Evolutionary conservation across 805 yeast species (phyloP).

Genomic region (Nakazawaea populi): DNA sequence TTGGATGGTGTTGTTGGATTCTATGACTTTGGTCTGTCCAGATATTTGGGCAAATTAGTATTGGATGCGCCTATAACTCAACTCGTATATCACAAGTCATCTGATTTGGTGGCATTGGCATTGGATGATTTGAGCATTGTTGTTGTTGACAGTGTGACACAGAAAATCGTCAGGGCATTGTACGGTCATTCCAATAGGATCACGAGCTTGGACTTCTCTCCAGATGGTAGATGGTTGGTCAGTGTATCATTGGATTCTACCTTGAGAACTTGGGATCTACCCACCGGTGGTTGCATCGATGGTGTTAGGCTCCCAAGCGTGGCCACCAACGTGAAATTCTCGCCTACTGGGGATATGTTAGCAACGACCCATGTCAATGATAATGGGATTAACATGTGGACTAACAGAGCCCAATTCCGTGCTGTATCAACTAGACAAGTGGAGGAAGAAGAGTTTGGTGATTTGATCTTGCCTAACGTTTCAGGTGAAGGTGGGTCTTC

Average conservation of each 20-base stretch:
- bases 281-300: conserved; percentile 95
- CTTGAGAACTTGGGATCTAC: conserved; percentile 93
- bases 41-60: conserved; percentile 57
- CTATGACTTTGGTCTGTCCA: conserved; percentile 73
- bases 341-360: conserved; percentile 83
- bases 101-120: conserved; percentile 81
- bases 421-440: conserved; percentile 71
- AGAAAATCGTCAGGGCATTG: conserved; percentile 75
- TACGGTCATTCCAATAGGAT: conserved; percentile 88
- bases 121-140: conserved; percentile 83
- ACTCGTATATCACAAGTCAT: conserved; percentile 71
- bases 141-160: conserved; percentile 77
- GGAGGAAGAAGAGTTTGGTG: conserved; percentile 67
- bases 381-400: conserved; percentile 89
- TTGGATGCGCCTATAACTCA: conserved; percentile 75
- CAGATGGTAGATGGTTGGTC: conserved; percentile 93
- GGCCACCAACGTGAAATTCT: conserved; percentile 74
- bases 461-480: conserved; percentile 61
- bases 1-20: conserved; percentile 87
- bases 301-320: conserved; percentile 74
- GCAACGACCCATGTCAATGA: conserved; percentile 92
- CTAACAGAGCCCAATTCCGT: conserved; percentile 78
- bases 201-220: conserved; percentile 83
- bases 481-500: conserved; percentile 74
- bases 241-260: conserved; percentile 81